Evolutionary conservation across 2,329 filamentous ascomycete genomes (phyloP).

Genomic region (Sporothrix dimorphospora): DNA sequence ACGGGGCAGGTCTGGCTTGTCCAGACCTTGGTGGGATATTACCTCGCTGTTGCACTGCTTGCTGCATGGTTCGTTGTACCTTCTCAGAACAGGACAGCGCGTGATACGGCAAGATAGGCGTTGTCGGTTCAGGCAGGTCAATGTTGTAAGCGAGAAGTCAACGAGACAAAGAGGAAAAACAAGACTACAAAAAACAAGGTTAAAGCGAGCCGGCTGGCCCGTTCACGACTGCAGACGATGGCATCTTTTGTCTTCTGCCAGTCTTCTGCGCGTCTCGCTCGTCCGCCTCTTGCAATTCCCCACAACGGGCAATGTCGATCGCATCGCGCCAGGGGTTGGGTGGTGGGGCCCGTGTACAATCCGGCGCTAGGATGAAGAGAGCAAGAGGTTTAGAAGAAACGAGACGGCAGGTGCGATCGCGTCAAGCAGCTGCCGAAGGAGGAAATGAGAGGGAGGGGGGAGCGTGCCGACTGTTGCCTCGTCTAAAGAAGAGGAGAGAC

Average conservation of each 20-base stretch:
- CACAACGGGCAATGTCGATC: conserved; percentile 21
- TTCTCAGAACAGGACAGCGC: conserved; percentile 7
- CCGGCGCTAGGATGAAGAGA: conserved; percentile 22
- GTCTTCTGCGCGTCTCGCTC: background rate
- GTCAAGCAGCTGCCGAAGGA: conserved; percentile 14
- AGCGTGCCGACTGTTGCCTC: background rate
- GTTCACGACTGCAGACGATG: background rate
- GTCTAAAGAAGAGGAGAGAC: too few relatives aligned
- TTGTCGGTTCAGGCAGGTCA: background rate
- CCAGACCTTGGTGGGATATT: too few relatives aligned
- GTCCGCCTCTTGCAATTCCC: background rate
- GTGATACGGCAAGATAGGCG: background rate
- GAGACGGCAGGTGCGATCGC: background rate
- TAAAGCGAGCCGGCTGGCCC: conserved; percentile 6
- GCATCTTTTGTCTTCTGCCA: background rate
- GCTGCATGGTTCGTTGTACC: background rate
- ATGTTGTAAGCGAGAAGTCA: background rate
- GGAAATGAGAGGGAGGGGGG: background rate
- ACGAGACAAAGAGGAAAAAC: background rate
- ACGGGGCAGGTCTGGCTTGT: background rate
- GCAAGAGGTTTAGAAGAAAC: conserved; percentile 16
- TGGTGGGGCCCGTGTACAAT: background rate
- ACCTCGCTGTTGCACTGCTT: background rate
- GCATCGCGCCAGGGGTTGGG: conserved; percentile 14
- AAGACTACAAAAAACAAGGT: conserved; percentile 6